These are phyloP conservation scores for Conoideocrella luteorostrata DNA, from an alignment of 2,329 filamentous ascomycete species.

Conservation along the genomic window DNA sequence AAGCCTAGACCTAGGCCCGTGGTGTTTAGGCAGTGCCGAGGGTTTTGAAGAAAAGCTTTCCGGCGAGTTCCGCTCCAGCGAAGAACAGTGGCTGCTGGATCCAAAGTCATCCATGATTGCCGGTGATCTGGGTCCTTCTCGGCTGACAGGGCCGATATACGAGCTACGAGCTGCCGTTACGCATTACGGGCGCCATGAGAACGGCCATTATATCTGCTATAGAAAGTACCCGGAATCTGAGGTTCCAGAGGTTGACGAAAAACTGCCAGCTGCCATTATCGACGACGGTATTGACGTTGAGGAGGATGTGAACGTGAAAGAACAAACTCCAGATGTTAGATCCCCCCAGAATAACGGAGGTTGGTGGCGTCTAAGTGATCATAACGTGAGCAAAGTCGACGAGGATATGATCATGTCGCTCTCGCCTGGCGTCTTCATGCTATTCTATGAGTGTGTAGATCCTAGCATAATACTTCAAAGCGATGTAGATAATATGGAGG, in stretches of 20 bases:
- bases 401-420: constrained; percentile 69
- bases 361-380: constrained; percentile 92
- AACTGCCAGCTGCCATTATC: background rate
- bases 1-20: constrained; percentile 69
- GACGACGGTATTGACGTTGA: constrained; percentile 7
- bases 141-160: constrained; percentile 57
- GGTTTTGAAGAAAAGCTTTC: constrained; percentile 9
- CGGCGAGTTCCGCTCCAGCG: constrained; percentile 17
- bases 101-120: constrained; percentile 69
- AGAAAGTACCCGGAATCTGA: constrained; percentile 53
- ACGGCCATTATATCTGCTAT: constrained; percentile 93
- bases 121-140: constrained; percentile 42
- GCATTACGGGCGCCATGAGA: constrained; percentile 86
- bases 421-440: constrained; percentile 80
- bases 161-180: constrained; percentile 78
- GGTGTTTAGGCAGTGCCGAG: constrained; percentile 65
- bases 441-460: constrained; percentile 82
- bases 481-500: constrained; percentile 18
- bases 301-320: constrained; percentile 9
- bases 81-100: constrained; percentile 65
- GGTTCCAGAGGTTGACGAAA: background rate
- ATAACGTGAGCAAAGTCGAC: constrained; percentile 68
- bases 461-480: constrained; percentile 37
- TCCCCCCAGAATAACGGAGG: constrained; percentile 33
- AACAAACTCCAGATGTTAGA: constrained; percentile 1